phyloP scores from a whole-genome alignment of 306 rosid species.

The Corylus americana region DNA sequence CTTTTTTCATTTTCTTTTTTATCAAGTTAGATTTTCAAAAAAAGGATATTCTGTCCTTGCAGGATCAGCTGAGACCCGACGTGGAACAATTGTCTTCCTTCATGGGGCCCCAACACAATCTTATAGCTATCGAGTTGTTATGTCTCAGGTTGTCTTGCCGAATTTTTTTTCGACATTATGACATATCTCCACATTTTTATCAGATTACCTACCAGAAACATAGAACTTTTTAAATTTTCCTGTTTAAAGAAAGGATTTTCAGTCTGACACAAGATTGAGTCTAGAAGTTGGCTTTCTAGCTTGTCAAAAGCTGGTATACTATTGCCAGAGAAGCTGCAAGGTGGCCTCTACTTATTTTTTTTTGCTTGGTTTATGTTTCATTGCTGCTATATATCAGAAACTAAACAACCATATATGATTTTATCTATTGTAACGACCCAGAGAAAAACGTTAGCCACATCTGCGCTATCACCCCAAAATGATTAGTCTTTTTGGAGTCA shows the following conservation, averaged over 20 bases:
- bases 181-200: not conserved
- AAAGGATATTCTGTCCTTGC: slow-evolving; percentile 20
- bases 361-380: slow-evolving; percentile 13
- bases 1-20: slow-evolving; percentile 12
- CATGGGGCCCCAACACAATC: slow-evolving; percentile 97
- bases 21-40: slow-evolving; percentile 3
- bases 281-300: not conserved
- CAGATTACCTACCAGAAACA: not conserved
- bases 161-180: slow-evolving; percentile 16
- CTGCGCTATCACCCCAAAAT: too few relatives aligned
- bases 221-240: not conserved
- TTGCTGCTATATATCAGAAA: not conserved
- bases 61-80: slow-evolving; percentile 66
- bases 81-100: slow-evolving; percentile 87
- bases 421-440: too few relatives aligned
- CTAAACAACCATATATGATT: not conserved
- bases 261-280: not conserved
- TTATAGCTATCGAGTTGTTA: slow-evolving; percentile 81
- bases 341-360: slow-evolving; percentile 2
- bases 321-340: not conserved
- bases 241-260: slow-evolving; percentile 1
- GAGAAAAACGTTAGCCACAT: too few relatives aligned
- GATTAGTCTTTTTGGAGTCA: too few relatives aligned
- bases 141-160: slow-evolving; percentile 73
- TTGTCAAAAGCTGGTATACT: slow-evolving; percentile 7